Evolutionary conservation across 306 rosid genomes (phyloP), one percentile per base, ranked within the genome.

Genomic region (Begonia fuchsioides): DNA sequence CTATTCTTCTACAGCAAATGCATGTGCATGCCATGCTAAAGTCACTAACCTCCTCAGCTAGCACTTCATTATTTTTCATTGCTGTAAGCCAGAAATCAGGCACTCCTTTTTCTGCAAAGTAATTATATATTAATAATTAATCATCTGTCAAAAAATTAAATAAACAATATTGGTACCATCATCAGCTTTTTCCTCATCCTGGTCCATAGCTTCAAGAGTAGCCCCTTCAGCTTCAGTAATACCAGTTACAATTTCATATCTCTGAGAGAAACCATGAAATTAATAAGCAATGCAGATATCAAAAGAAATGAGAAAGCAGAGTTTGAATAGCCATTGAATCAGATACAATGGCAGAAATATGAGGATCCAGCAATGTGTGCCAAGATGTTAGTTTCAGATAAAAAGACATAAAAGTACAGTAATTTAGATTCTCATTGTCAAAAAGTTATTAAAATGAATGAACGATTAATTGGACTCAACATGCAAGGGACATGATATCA

Each of bases 1-100:
- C 35, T 4, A 26, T 26, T 26, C 35, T 26, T 26, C 35, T 3
- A 26, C 7, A 6, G 35, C 35, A 26, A 26, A 26, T 26, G 35
- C 4, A 26, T 4, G 7, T 26, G 35, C 32, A 4, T 26, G 35
- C 1, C 8, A 26, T 19, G 35, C 35, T 26, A 50, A 55, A 45
- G 8, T 9, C 9, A 56, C 80, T 49, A 54, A 87, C 96, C 96
- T 87, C 94, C 51, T 87, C 94, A 3, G 93, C 79, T 16, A 83
- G 76, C 44, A 87, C 87, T 45, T 87, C 93, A 44, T 87, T 87
- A 43, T 87, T 87, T 60, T 87, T 83, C 85, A 87, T 71, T 32
- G 96, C 96, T 58, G 58, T 71, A 17, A 87, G 94, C 96, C 94
- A 87, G 63, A 87, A 87, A 15, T 67, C 85, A 19, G 94, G 93